Conservation (phyloP, 768 basidiomycete species). For the Leucosporidium creatinivorum region DNA sequence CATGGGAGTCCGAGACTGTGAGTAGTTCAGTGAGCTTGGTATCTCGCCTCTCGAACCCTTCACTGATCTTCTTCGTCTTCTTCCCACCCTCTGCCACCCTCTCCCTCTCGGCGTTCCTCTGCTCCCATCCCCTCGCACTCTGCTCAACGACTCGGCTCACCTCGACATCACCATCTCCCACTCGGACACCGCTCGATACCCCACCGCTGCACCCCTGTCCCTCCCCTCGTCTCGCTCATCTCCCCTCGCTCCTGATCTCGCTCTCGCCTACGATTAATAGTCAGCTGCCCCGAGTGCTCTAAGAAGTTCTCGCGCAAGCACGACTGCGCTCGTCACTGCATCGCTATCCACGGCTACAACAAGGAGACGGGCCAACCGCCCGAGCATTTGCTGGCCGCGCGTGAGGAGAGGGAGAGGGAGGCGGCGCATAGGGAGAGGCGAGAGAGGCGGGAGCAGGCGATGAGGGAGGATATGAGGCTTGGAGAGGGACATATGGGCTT, state of each 20-base stretch:
- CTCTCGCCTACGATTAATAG: not conserved
- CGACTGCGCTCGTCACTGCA: constrained; percentile 35
- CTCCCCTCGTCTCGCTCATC: too few relatives aligned
- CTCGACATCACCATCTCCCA: too few relatives aligned
- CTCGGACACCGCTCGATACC: too few relatives aligned
- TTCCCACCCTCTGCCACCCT: not conserved
- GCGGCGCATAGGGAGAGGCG: too few relatives aligned
- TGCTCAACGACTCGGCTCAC: too few relatives aligned
- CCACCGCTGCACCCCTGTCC: too few relatives aligned
- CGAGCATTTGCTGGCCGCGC: too few relatives aligned
- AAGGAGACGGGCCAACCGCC: not conserved
- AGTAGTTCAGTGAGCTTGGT: not conserved
- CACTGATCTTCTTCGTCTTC: not conserved
- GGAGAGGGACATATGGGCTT: too few relatives aligned
- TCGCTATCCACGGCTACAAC: constrained; percentile 32
- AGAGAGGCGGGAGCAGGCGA: too few relatives aligned
- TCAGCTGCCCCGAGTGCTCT: constrained; percentile 32
- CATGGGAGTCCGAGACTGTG: constrained; percentile 33
- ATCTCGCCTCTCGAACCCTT: not conserved
- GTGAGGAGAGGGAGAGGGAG: too few relatives aligned
- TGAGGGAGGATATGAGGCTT: too few relatives aligned
- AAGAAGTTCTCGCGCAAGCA: constrained; percentile 35
- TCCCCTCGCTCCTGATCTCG: not conserved
- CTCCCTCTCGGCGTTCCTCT: constrained; percentile 4
- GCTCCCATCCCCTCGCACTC: not conserved